Conservation (phyloP, 2,329 filamentous ascomycete species). For the Penicillium sp. region DNA sequence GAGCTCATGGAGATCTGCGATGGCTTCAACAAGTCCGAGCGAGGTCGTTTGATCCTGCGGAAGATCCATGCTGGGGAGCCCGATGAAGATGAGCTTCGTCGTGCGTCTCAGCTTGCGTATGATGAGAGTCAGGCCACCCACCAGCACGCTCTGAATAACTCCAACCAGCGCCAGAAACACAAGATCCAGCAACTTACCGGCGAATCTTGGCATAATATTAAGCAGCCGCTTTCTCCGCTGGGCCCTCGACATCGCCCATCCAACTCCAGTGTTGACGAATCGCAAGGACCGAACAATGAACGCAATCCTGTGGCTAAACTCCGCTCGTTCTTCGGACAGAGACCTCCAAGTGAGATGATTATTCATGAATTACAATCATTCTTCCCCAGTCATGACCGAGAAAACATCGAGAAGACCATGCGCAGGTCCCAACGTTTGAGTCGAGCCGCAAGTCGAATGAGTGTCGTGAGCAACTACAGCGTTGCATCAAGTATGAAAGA, state of each 20-base stretch:
- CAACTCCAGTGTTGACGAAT: conserved; percentile 28
- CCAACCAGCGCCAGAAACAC: conserved; percentile 73
- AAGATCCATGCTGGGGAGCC: conserved; percentile 92
- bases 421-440: conserved; percentile 87
- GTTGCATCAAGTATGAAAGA: conserved; percentile 89
- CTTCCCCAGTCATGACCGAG: conserved; percentile 90
- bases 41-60: conserved; percentile 83
- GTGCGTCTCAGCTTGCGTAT: conserved; percentile 82
- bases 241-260: conserved; percentile 36
- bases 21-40: conserved; percentile 77
- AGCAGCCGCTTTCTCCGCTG: conserved; percentile 79
- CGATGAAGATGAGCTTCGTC: conserved; percentile 77
- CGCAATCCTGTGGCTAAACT: conserved; percentile 41
- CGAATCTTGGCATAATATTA: conserved; percentile 79
- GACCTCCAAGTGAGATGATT: conserved; percentile 95
- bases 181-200: conserved; percentile 89
- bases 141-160: conserved; percentile 56
- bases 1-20: conserved; percentile 91
- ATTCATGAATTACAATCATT: conserved; percentile 94
- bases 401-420: conserved; percentile 93
- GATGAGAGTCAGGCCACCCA: conserved; percentile 79
- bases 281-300: conserved; percentile 26
- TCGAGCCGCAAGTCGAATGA: conserved; percentile 87
- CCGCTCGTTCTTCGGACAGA: conserved; percentile 76
- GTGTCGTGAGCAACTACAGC: conserved; percentile 89